phyloP scores from a whole-genome alignment of 2,329 filamentous ascomycete species.

The Aspergillus chevalieri region DNA sequence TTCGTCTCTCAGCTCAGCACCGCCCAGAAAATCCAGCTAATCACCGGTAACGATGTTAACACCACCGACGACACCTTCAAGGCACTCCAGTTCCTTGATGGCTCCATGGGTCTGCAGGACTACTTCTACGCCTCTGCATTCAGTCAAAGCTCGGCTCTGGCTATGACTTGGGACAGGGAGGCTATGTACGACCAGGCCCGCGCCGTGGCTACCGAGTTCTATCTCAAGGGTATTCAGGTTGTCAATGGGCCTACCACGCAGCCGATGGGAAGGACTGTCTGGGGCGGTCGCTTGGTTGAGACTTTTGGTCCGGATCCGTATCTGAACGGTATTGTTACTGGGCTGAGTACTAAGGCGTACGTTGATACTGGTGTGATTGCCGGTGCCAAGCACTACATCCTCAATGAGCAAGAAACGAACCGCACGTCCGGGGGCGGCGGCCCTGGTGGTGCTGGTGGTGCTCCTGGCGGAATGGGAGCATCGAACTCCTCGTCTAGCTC shows the following conservation, averaged over 20 bases:
- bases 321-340: conserved; percentile 37
- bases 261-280: conserved; percentile 14
- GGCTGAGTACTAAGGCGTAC: conserved; percentile 45
- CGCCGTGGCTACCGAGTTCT: conserved; percentile 13
- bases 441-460: conserved; percentile 26
- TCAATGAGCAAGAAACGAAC: conserved; percentile 61
- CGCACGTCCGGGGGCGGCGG: conserved; percentile 23
- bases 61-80: conserved; percentile 18
- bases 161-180: conserved; percentile 17
- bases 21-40: conserved; percentile 20
- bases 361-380: conserved; percentile 45
- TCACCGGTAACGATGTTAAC: conserved; percentile 20
- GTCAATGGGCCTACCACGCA: conserved; percentile 13
- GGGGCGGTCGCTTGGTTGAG: conserved; percentile 29
- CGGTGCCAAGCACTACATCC: conserved; percentile 41
- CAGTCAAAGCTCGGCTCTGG: conserved; percentile 11
- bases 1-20: conserved; percentile 14
- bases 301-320: conserved; percentile 40
- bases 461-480: conserved; percentile 24
- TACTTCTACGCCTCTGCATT: conserved; percentile 18
- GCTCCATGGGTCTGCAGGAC: conserved; percentile 14
- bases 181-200: conserved; percentile 14
- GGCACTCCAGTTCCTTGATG: conserved; percentile 15
- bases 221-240: conserved; percentile 14
- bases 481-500: conserved; percentile 21